Evolutionary conservation across 768 basidiomycete species (phyloP).

Genomic region (Sarcomyxa edulis): DNA sequence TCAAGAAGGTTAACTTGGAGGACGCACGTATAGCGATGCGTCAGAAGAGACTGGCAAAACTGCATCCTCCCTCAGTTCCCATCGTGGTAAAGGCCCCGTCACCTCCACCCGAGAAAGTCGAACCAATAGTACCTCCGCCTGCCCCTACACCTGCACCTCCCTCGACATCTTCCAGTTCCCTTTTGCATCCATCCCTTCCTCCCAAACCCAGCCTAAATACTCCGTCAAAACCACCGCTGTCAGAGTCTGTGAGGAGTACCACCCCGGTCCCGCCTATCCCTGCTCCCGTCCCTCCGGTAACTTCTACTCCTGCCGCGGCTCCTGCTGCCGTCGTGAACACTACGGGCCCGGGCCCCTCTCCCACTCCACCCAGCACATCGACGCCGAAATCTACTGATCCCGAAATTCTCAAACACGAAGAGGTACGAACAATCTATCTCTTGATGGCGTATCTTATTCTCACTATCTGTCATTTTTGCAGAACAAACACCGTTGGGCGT

Average conservation of each 20-base stretch:
- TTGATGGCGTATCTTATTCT: constrained; percentile 5
- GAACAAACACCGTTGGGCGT: constrained; percentile 76
- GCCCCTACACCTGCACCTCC: constrained; percentile 10
- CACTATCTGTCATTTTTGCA: constrained; percentile 20
- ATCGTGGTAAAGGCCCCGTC: constrained; percentile 20
- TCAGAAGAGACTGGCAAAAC: constrained; percentile 32
- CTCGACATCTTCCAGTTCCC: constrained; percentile 7
- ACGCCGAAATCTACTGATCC: constrained; percentile 28
- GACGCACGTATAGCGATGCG: constrained; percentile 56
- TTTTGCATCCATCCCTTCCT: constrained; percentile 3
- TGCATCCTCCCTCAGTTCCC: too few relatives aligned
- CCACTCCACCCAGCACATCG: constrained; percentile 20
- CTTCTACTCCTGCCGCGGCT: constrained; percentile 10
- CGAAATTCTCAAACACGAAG: constrained; percentile 55
- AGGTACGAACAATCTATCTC: constrained; percentile 35
- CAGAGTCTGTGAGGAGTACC: background rate
- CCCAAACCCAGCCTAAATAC: constrained; percentile 7
- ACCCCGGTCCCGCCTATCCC: background rate
- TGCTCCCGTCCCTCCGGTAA: constrained; percentile 4
- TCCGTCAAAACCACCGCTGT: background rate
- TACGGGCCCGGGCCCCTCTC: constrained; percentile 18
- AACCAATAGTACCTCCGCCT: constrained; percentile 9
- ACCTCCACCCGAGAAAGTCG: constrained; percentile 12
- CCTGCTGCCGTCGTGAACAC: constrained; percentile 17
- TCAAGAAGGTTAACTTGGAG: constrained; percentile 64